These are phyloP conservation scores for Tricholoma matsutake DNA, from an alignment of 768 basidiomycete genomes.

Conservation along the genomic window DNA sequence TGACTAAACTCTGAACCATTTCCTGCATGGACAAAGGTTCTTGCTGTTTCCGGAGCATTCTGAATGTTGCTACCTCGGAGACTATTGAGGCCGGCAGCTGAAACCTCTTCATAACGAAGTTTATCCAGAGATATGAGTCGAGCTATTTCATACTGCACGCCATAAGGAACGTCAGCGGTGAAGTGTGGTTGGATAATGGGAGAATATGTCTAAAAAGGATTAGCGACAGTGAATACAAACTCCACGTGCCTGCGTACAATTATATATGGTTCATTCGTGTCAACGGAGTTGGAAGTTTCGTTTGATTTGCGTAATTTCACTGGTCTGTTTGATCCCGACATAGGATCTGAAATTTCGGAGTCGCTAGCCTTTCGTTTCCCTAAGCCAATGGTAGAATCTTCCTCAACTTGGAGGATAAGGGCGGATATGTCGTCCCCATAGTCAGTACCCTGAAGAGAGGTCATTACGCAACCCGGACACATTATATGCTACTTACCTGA, in stretches of 20 bases:
- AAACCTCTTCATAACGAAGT: constrained; percentile 28
- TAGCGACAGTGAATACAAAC: neutral
- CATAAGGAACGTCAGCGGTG: constrained; percentile 28
- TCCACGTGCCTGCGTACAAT: constrained; percentile 16
- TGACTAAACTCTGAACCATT: neutral
- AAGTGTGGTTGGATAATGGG: constrained; percentile 13
- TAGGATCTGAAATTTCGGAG: constrained; percentile 4
- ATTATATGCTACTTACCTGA: neutral
- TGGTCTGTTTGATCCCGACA: constrained; percentile 4
- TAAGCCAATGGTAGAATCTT: constrained; percentile 12
- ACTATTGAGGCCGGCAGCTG: constrained; percentile 19
- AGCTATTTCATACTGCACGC: constrained; percentile 52
- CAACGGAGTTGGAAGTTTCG: neutral
- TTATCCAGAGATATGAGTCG: constrained; percentile 31
- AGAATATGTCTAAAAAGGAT: constrained; percentile 14
- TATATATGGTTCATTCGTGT: constrained; percentile 9
- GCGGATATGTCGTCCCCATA: constrained; percentile 1
- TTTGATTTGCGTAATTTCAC: constrained; percentile 5
- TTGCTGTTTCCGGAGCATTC: constrained; percentile 24
- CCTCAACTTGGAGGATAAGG: neutral
- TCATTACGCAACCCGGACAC: neutral
- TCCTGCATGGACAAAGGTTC: constrained; percentile 9
- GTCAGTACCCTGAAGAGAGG: neutral
- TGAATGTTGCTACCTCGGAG: constrained; percentile 30
- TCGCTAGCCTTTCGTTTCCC: constrained; percentile 27